Evolutionary conservation across 441 rosid genomes (phyloP).

Genomic region (Syzygium malaccense): DNA sequence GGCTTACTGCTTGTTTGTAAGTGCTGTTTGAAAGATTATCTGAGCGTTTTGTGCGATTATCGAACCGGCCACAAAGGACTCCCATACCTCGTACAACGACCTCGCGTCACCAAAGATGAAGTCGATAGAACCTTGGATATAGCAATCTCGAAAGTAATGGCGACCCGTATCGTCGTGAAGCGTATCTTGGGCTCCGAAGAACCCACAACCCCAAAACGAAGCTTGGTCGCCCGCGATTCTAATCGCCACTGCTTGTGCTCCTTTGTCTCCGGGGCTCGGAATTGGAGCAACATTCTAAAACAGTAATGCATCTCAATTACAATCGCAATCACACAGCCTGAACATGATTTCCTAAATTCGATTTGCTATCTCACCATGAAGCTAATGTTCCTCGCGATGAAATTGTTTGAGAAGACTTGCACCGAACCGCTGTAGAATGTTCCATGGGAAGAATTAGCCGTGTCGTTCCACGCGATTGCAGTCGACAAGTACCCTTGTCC

Average conservation of each 20-base stretch:
- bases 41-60: background rate
- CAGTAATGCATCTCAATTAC: background rate
- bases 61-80: background rate
- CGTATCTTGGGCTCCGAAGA: conserved; percentile 95
- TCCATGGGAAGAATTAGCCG: conserved; percentile 70
- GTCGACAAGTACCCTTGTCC: conserved; percentile 82
- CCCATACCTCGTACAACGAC: conserved; percentile 57
- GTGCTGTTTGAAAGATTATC: too few species aligned
- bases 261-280: conserved; percentile 62
- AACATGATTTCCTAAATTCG: background rate
- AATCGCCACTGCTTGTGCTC: conserved; percentile 86
- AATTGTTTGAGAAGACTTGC: conserved; percentile 70
- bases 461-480: conserved; percentile 83
- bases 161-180: conserved; percentile 88
- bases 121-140: conserved; percentile 92
- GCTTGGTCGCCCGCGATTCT: conserved; percentile 68
- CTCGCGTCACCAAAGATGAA: conserved; percentile 80
- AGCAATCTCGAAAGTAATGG: conserved; percentile 85
- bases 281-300: conserved; percentile 74
- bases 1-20: too few species aligned
- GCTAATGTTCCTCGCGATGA: conserved; percentile 75
- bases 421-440: conserved; percentile 75
- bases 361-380: conserved; percentile 54
- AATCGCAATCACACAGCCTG: background rate
- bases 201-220: conserved; percentile 77